Conservation (phyloP, 2,329 filamentous ascomycete species). For the Huntiella savannae region DNA sequence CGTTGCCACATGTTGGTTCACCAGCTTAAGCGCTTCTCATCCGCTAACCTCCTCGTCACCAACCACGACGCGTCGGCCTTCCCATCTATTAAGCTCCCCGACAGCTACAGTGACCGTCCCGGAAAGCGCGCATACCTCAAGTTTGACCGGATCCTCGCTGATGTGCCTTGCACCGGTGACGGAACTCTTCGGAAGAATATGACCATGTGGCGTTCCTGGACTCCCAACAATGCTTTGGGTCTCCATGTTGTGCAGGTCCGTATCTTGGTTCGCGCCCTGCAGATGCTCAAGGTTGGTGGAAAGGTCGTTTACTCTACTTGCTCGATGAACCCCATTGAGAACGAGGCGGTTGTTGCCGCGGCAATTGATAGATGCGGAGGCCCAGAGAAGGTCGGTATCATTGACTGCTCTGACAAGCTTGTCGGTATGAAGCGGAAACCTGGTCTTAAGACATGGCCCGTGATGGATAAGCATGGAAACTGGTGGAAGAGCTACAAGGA, state of each 20-base stretch:
- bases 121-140: constrained; percentile 59
- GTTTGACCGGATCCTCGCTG: constrained; percentile 88
- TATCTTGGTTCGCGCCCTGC: constrained; percentile 77
- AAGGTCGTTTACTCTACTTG: constrained; percentile 95
- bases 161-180: constrained; percentile 93
- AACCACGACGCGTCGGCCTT: constrained; percentile 96
- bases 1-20: constrained; percentile 93
- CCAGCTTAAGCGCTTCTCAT: constrained; percentile 91
- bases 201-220: constrained; percentile 91
- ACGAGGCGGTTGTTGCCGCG: constrained; percentile 75
- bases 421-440: constrained; percentile 56
- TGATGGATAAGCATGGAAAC: constrained; percentile 71
- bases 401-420: constrained; percentile 66
- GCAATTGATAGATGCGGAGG: constrained; percentile 86
- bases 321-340: constrained; percentile 96
- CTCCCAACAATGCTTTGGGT: constrained; percentile 67
- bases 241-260: constrained; percentile 73
- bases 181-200: constrained; percentile 87
- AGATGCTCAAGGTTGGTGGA: constrained; percentile 90
- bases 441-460: constrained; percentile 66
- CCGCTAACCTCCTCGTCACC: constrained; percentile 88
- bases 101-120: constrained; percentile 32
- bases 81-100: constrained; percentile 71
- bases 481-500: constrained; percentile 71
- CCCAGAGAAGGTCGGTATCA: constrained; percentile 55